Evolutionary conservation across 371 early-diverging fungal species (phyloP).

Genomic region (Entomophthora muscae): DNA sequence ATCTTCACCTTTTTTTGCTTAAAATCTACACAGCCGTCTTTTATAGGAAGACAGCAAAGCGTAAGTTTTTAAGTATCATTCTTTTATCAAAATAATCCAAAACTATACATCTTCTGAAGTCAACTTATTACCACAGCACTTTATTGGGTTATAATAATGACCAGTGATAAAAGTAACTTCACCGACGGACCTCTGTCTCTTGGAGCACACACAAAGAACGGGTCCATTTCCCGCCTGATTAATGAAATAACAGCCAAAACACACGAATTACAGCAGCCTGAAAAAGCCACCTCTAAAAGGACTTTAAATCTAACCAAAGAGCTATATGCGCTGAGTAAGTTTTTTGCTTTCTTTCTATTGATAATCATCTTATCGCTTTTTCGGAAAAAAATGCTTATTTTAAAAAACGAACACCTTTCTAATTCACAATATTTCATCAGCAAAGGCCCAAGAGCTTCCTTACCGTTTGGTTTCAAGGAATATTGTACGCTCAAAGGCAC

Average conservation of each 20-base stretch:
- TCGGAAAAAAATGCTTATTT: not conserved
- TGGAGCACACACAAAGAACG: not conserved
- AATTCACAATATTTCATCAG: not conserved
- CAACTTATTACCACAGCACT: too few species aligned
- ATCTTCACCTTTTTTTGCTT: too few species aligned
- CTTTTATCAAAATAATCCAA: too few species aligned
- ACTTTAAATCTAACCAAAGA: constrained; percentile 1
- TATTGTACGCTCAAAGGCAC: not conserved
- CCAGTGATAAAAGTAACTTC: not conserved
- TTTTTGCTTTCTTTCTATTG: not conserved
- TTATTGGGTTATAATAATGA: too few species aligned
- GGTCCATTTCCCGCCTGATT: not conserved
- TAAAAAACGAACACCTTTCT: not conserved
- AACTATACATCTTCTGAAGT: too few species aligned
- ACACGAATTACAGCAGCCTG: not conserved
- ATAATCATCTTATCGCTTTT: not conserved
- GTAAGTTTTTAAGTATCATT: too few species aligned
- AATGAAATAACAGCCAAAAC: not conserved
- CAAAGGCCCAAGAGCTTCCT: not conserved
- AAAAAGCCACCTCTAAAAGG: not conserved
- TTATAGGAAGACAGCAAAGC: too few species aligned
- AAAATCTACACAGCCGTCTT: too few species aligned
- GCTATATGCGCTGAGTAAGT: not conserved
- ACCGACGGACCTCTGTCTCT: not conserved
- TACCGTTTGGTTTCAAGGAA: not conserved